Evolutionary conservation across 2,329 filamentous ascomycete species (phyloP).

Genomic region (Alternaria atra): DNA sequence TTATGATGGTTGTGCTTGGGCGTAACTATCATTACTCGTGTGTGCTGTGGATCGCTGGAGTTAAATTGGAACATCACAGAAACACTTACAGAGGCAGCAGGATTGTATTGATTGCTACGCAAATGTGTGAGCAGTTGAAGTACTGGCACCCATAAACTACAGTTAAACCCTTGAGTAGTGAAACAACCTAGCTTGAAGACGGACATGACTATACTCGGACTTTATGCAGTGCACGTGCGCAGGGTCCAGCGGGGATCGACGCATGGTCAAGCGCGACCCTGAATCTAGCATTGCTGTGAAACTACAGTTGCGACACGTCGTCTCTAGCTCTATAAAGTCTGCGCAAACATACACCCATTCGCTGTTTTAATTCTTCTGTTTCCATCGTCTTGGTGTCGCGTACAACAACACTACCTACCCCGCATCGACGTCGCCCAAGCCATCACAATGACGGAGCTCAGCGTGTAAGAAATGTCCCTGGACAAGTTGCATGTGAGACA

Average conservation of each 20-base stretch:
- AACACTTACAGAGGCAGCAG: no score
- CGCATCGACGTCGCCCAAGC: slow-evolving; percentile 13
- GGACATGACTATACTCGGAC: no score
- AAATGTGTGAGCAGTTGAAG: no score
- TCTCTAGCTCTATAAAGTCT: slow-evolving; percentile 5
- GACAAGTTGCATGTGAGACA: background rate
- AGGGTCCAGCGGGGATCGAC: slow-evolving; percentile 9
- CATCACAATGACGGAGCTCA: slow-evolving; percentile 50
- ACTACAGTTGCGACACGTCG: slow-evolving; percentile 16
- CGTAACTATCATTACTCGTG: background rate
- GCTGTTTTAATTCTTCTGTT: background rate
- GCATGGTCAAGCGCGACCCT: no score
- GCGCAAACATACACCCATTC: background rate
- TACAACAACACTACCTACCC: slow-evolving; percentile 8
- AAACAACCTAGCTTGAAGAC: no score
- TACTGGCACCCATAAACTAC: no score
- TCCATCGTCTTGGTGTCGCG: background rate
- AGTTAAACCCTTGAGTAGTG: no score
- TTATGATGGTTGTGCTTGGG: background rate
- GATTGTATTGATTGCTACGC: no score
- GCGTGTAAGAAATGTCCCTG: slow-evolving; percentile 14
- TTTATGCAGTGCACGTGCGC: background rate
- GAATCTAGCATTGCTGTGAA: slow-evolving; percentile 4
- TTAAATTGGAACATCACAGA: no score
- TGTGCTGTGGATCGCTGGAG: background rate